Evolutionary conservation across 768 basidiomycete species (phyloP).

Genomic region (Lactifluus piperatus): DNA sequence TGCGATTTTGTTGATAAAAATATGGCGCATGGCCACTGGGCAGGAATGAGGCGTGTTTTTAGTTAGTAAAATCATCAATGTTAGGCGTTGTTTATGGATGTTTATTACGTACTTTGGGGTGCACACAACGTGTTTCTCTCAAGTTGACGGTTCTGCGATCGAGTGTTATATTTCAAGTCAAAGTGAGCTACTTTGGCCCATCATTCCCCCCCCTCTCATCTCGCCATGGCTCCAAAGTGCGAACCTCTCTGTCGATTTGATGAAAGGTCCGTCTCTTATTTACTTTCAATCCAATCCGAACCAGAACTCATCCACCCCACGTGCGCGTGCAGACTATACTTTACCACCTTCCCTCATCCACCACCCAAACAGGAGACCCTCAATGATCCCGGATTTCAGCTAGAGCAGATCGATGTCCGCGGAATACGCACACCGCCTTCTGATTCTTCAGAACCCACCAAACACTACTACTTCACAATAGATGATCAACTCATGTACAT

Average conservation of each 20-base stretch:
- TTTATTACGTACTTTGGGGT: constrained; percentile 2
- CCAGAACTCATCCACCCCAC: constrained; percentile 1
- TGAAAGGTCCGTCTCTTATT: constrained; percentile 47
- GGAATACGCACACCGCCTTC: constrained; percentile 50
- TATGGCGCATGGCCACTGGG: constrained; percentile 64
- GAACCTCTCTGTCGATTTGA: constrained; percentile 75
- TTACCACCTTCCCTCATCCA: constrained; percentile 81
- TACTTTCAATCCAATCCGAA: not conserved
- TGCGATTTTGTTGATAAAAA: constrained; percentile 49
- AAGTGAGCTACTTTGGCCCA: not conserved
- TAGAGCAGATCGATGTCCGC: constrained; percentile 54
- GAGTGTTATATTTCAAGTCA: no score
- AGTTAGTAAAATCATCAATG: no score
- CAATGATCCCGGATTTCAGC: constrained; percentile 48
- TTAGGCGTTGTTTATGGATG: constrained; percentile 15
- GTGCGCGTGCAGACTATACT: constrained; percentile 56
- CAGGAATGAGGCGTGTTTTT: constrained; percentile 29
- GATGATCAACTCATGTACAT: constrained; percentile 89
- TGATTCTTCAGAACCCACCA: constrained; percentile 63
- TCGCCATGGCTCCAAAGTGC: constrained; percentile 40
- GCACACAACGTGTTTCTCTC: constrained; percentile 14
- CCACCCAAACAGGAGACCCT: constrained; percentile 55
- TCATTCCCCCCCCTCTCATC: not conserved
- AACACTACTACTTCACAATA: constrained; percentile 87
- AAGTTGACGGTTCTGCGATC: no score